Evolutionary conservation across 768 basidiomycete genomes (phyloP), one percentile per base, ranked within the genome.

Genomic region (Pulveroboletus sp.): DNA sequence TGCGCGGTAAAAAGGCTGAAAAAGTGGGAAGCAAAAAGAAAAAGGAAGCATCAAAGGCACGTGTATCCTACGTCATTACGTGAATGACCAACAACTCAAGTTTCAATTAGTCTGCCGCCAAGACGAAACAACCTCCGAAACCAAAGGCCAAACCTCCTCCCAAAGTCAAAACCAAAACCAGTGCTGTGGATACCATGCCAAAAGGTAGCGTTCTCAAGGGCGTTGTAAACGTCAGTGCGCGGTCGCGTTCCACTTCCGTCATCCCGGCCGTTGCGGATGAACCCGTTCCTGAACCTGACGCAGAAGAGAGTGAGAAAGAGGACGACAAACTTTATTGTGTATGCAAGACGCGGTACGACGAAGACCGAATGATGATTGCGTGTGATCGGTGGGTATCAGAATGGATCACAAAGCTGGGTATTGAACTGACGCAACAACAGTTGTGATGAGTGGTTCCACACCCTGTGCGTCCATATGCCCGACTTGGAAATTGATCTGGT

Each of bases 391-490:
- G 57, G 46, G 86, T 67, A 32, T 38, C 30, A 26, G 6, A 41
- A 23, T 40, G 27, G 32, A 42, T 45, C 32, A 39, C 32, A 47
- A 30, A 39, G 19, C 32, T 20, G 38, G 0, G 23, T 30, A 26
- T 40, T 19, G 50, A 16, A 17, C 41, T 46, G 6, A 47, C 42
- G 6, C 12, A 20, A 30, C 19, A 42, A 16, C 49, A 93, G 92
- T 24, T 95, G 93, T 67, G 93, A 94, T 60, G 89, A 93, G 53
- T 96, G 93, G 93, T 95, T 91, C 65, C 93, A 96, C 63, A 86
- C 88, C 0, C 76, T 81, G 41, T 96, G 93, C 58, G 83, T 94
- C 23, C 72, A 80, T 35, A 86, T 94, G 77, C 79, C 82, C 22
- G 91, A 94, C 52, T 72, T 82, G 7, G 82, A 86, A 57, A 80